Conservation (phyloP, 2,329 filamentous ascomycete genomes). For the Neofusicoccum cordaticola region DNA sequence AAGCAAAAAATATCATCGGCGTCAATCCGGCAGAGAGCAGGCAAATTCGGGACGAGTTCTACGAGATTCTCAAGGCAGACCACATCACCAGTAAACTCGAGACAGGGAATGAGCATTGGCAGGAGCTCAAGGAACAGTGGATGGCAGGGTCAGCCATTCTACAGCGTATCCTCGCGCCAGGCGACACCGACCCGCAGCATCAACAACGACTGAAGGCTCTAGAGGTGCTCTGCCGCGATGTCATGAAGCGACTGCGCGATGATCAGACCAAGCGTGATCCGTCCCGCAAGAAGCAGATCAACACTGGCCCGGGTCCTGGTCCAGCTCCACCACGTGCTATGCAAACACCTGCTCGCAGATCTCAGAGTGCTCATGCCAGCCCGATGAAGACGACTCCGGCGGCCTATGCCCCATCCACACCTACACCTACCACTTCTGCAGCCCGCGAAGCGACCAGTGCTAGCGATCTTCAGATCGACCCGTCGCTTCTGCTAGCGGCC, state of each 20-base stretch:
- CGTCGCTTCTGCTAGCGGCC: slow-evolving; percentile 58
- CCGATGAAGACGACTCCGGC: slow-evolving; percentile 1
- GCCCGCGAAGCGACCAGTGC: slow-evolving; percentile 30
- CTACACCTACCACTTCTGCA: slow-evolving; percentile 22
- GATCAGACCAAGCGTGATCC: slow-evolving; percentile 59
- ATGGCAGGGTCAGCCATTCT: slow-evolving; percentile 57
- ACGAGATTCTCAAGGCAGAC: slow-evolving; percentile 62
- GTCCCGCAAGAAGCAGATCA: slow-evolving; percentile 41
- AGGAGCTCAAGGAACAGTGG: slow-evolving; percentile 67
- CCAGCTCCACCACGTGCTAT: slow-evolving; percentile 28
- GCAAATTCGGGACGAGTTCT: slow-evolving; percentile 63
- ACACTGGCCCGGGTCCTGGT: slow-evolving; percentile 42
- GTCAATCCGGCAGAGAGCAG: slow-evolving; percentile 68
- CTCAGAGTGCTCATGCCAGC: neutral
- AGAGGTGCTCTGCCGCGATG: slow-evolving; percentile 70
- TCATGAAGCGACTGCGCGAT: slow-evolving; percentile 73
- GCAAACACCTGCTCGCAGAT: neutral
- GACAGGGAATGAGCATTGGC: slow-evolving; percentile 69
- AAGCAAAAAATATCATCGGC: slow-evolving; percentile 70
- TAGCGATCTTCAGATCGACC: slow-evolving; percentile 61
- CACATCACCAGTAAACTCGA: slow-evolving; percentile 72
- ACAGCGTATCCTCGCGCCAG: slow-evolving; percentile 52
- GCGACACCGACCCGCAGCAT: slow-evolving; percentile 53
- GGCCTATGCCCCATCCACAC: slow-evolving; percentile 12
- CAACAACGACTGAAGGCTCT: slow-evolving; percentile 61